Evolutionary conservation across 768 basidiomycete species (phyloP), one percentile per base, ranked within the genome.

Genomic region (Leccinum subgranulosum): DNA sequence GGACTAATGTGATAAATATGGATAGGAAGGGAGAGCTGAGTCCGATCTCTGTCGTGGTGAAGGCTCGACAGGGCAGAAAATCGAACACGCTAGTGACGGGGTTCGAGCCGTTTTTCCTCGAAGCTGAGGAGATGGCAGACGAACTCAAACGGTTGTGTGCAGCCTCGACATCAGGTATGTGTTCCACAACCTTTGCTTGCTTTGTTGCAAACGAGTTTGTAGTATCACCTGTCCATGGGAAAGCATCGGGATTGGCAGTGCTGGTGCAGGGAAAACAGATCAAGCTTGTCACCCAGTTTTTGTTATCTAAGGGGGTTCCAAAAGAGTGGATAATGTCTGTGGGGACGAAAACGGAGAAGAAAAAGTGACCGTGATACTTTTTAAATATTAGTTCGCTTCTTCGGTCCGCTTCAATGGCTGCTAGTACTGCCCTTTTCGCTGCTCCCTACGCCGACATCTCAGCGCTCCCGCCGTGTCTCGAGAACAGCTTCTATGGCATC

Each of bases 221-320:
- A 90, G 89, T 88, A 15, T 81, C 84, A 0, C 82, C 84, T 1
- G 54, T 81, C n/a, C 76, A 75, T 6, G 86, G 87, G 0, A 87
- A 84, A 67, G 73, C 73, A 7, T 74, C 81, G 2, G 82, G 81
- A 2, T 63, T 81, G 53, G 90, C 94, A 64, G 85, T 97, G 9
- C 75, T 89, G 60, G 86, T 96, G 0, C 94, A 96, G 66, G 94
- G 94, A 2, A 90, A 89, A 60, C 93, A 96, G 64, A 76, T 79
- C 19, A 80, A 81, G 61, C 74, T 77, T 3, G 87, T 93, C 11
- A 75, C 79, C 10, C 87, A 90, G 5, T 81, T 92, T 58, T 69
- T 97, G 41, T 69, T 81, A 3, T 78, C 75, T 23, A 84, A 81
- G 61, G 92, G 94, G 0, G 81, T 95, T 31, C 91, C 92, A 27